A percentile compares a stretch with the other conserved stretches of the same genome.
phyloP scores from a whole-genome alignment of 371 early-diverging fungal genomes.

The Mucor sp. region DNA sequence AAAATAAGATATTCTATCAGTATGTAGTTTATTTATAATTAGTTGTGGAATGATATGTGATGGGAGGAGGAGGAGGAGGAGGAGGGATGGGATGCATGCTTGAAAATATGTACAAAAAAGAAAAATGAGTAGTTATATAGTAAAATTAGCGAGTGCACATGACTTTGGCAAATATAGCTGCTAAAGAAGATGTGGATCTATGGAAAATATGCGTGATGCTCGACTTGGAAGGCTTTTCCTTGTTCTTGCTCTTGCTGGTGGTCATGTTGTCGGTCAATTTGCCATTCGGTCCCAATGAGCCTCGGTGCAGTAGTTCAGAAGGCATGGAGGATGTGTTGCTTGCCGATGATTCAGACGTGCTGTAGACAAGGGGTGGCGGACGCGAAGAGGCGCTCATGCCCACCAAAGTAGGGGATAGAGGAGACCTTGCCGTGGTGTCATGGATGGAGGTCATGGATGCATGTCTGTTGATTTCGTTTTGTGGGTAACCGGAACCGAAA shows the following conservation, averaged over 20 bases:
- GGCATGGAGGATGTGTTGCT: background rate
- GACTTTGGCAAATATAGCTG: conserved; percentile 16
- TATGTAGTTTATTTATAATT: too few species aligned
- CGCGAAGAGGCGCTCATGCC: background rate
- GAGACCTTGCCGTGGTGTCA: background rate
- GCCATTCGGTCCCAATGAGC: background rate
- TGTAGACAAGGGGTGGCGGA: background rate
- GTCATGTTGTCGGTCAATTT: conserved; percentile 6
- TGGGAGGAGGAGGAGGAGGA: too few species aligned
- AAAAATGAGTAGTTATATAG: background rate
- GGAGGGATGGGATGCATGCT: background rate
- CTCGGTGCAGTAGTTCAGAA: background rate
- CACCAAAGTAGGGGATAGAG: background rate
- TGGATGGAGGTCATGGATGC: background rate
- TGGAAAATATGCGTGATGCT: conserved; percentile 7
- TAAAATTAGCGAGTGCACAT: conserved; percentile 14
- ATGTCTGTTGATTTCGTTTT: background rate
- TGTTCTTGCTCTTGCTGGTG: background rate
- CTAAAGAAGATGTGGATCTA: conserved; percentile 15
- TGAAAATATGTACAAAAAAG: background rate
- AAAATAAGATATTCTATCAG: too few species aligned
- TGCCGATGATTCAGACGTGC: background rate
- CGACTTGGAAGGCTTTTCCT: background rate
- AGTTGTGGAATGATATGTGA: too few species aligned
- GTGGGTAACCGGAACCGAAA: conserved; percentile 1